phyloP scores from a whole-genome alignment of 768 basidiomycete species.

The Peribolospora kevripleyi region DNA sequence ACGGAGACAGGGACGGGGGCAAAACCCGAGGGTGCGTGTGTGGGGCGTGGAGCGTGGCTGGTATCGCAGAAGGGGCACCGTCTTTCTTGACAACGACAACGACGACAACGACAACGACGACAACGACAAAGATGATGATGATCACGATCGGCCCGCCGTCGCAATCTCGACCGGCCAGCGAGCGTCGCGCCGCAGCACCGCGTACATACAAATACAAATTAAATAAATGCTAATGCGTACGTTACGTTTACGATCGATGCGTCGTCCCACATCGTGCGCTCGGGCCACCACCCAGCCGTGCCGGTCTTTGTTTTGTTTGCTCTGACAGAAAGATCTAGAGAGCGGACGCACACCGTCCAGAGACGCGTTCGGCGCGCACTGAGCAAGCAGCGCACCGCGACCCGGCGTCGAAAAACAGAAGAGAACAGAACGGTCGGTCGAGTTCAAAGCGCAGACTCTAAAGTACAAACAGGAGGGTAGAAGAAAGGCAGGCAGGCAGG shows the following conservation, averaged over 20 bases:
- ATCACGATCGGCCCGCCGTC: background rate
- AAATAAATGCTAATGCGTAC: background rate
- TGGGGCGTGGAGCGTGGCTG: background rate
- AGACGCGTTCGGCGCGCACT: no score
- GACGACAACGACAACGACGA: background rate
- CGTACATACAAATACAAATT: background rate
- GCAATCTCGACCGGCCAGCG: background rate
- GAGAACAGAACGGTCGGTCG: no score
- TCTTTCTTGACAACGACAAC: background rate
- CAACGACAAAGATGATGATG: background rate
- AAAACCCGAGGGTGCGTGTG: no score
- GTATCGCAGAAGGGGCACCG: background rate
- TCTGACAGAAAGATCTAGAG: no score
- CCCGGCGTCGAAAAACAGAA: no score
- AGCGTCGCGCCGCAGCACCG: background rate
- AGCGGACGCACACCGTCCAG: no score
- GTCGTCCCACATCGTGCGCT: background rate
- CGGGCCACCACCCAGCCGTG: no score
- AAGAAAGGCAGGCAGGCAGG: no score
- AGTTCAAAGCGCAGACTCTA: no score
- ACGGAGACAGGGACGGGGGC: background rate
- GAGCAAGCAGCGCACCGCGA: no score
- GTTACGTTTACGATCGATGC: no score
- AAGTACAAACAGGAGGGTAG: no score
- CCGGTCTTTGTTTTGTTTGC: background rate